Evolutionary conservation across 805 yeast species (phyloP), one percentile per base, ranked within the genome.

Genomic region (Zygosaccharomyces rouxii): DNA sequence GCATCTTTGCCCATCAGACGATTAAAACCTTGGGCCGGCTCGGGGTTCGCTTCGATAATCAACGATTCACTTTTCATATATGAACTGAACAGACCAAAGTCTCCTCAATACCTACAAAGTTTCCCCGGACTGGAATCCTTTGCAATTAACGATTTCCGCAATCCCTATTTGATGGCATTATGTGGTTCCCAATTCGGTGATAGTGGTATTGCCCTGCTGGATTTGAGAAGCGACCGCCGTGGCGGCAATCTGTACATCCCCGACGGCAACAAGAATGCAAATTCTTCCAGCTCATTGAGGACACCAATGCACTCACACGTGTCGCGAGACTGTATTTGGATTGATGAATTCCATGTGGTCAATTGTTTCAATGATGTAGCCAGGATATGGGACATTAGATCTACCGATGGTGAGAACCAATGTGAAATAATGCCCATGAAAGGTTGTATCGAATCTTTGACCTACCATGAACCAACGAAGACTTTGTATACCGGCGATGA

Each of bases 131-230:
- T 64, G 13, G 62, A 59, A 35, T 55, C 59, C 1, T 41, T 62
- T 30, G 55, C 60, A 13, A 35, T 46, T 16, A 55, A 58, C 62
- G 76, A 25, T 74, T 47, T 44, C 21, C 78, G 35, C 61, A 74
- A 4, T 56, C 67, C 42, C 63, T 77, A 38, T 74, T 73, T 55
- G 79, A 82, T 21, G 67, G 83, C 19, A 58, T 83, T 46, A 84
- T 54, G 57, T 16, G 63, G 65, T n/a, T 55, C 89, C 0, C 67
- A 84, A 2, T 81, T 86, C 50, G 89, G 89, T 4, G 74, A 75
- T 21, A 81, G 81, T 60, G 96, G 96, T 2, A 75, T 88, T 7
- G 82, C 94, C 0, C 66, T 89, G 35, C 75, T 81, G 53, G 97
- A 89, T 64, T 66, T 86, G 54, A 73, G 95, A 55, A 51, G 50